Base-by-base conservation (phyloP, 805 yeast genomes). In the Vanderwaltozyma verrucispora region DNA sequence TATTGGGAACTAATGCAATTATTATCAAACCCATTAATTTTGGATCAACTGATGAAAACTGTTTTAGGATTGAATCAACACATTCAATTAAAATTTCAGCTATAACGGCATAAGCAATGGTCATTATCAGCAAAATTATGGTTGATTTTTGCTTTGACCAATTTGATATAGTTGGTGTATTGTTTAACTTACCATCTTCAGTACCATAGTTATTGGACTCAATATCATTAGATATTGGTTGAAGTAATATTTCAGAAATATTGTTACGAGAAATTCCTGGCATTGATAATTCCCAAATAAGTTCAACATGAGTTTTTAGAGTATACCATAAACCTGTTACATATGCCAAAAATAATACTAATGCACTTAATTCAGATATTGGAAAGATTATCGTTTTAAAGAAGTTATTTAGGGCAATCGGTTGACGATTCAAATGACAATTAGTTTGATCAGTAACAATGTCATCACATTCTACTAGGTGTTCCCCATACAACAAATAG, bases 1-100 rank as follows among this genome's bases (percentile, higher is more conserved):
- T 86, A 54, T 88, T 89, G 9, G 98, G 98, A 24, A 92, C 95
- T 29, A 92, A 65, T 0, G 98, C 97, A 64, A 92, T 92, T 2
- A 92, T 80, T 0, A 97, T 88, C 48, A 92, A 69, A 5, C 98
- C 98, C 29, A 92, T 67, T 54, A 92, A 78, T 54, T 92, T 89
- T 15, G 95, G 95, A 49, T 82, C 74, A 35, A 92, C 76, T 4
- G 51, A 44, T n/a, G 94, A 84, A 56, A 73, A 80, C 42, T 73
- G 69, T 34, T 72, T 67, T 36, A 92, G 65, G 8, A 89, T 95
- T n/a, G 78, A 75, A 59, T 89, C 97, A n/a, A 89, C 96, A 41
- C 86, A 85, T 53, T 84, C 88, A 28, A 89, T 96, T 45, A 89
- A 67, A 27, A 89, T 85, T 59, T 89, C 97, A 1, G 97, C 97